Percentiles rank a stretch among this genome's conserved stretches.
Evolutionary conservation across 1,284 basidiomycete genomes (phyloP).

Genomic region (Phylloboletellus chloephorus): DNA sequence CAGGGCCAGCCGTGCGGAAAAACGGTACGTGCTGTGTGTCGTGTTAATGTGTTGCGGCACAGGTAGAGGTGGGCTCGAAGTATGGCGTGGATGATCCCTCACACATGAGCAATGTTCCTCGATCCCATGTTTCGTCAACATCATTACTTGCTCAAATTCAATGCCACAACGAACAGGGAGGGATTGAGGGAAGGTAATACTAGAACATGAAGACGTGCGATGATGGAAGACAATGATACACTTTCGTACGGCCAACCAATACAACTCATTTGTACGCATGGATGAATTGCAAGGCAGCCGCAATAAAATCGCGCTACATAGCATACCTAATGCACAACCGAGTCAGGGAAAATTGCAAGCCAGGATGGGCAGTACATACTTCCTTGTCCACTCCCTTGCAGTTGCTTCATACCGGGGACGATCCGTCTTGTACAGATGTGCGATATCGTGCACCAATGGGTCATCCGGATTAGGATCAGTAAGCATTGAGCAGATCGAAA

Average conservation of each 20-base stretch:
- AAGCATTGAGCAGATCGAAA: constrained; percentile 95
- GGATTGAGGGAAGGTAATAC: constrained; percentile 26
- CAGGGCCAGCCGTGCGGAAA: too few relatives aligned
- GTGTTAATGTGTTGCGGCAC: constrained; percentile 11
- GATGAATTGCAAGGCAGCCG: constrained; percentile 18
- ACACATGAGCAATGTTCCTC: not conserved
- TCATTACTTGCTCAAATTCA: constrained; percentile 19
- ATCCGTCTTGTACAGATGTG: constrained; percentile 94
- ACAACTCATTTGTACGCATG: constrained; percentile 27
- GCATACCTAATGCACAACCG: constrained; percentile 42
- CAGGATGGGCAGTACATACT: constrained; percentile 51
- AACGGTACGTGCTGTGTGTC: too few relatives aligned
- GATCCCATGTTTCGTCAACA: too few relatives aligned
- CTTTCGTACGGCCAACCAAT: constrained; percentile 27
- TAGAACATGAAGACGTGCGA: constrained; percentile 31
- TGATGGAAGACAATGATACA: constrained; percentile 33
- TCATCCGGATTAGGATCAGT: constrained; percentile 98
- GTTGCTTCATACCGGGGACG: constrained; percentile 90
- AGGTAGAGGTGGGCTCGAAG: too few relatives aligned
- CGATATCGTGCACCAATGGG: constrained; percentile 73
- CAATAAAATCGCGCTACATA: constrained; percentile 45
- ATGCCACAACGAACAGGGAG: constrained; percentile 16
- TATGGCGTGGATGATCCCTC: too few relatives aligned
- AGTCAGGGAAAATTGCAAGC: constrained; percentile 14
- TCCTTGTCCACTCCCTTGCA: constrained; percentile 96